Evolutionary conservation across 768 basidiomycete species (phyloP), one percentile per base, ranked within the genome.

Genomic region (Pleurotus salmoneostramineus): DNA sequence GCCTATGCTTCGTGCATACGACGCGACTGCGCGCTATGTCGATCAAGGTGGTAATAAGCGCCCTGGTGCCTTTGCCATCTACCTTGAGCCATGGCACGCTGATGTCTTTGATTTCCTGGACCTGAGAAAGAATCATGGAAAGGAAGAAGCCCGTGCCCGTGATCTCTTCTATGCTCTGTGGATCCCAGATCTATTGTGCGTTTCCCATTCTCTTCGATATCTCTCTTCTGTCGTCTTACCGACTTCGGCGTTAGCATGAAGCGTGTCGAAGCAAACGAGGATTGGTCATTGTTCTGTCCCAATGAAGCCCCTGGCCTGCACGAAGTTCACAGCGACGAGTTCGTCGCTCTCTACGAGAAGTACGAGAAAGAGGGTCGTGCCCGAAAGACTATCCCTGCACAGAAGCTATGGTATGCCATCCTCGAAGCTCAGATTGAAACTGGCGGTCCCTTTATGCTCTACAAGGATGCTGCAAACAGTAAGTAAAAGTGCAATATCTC

Each of bases 41-140:
- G 97, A 98, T 71, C 96, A 98, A 69, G 96, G 97, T 52, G 97
- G 97, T 31, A 98, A 98, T 83, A 98, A 98, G 77, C 91, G 97
- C 27, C 97, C 97, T 1, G 97, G 97, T 60, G 97, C 97, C 1
- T 98, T 99, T 64, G 92, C 97, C 14, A 91, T 99, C 71, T 99
- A 99, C 75, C 79, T 98, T 68, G 97, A 99, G 75, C 97, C 97
- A 11, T 99, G 97, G 97, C 97, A 99, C 69, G 84, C 93, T 14
- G 97, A 98, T 71, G 72, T 99, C 69, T 97, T 98, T 65, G 95
- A 97, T 58, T 98, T 99, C 78, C 82, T 99, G 64, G 96, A 98
- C 68, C 82, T 99, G 47, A 83, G 97, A 66, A 98, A 98, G 84
- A 99, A 99, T 71, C 96, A 98, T 65, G 97, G 96, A 56, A 98